Evolutionary conservation across 106 monocot genomes (phyloP).

Genomic region (Narthecium ossifragum): DNA sequence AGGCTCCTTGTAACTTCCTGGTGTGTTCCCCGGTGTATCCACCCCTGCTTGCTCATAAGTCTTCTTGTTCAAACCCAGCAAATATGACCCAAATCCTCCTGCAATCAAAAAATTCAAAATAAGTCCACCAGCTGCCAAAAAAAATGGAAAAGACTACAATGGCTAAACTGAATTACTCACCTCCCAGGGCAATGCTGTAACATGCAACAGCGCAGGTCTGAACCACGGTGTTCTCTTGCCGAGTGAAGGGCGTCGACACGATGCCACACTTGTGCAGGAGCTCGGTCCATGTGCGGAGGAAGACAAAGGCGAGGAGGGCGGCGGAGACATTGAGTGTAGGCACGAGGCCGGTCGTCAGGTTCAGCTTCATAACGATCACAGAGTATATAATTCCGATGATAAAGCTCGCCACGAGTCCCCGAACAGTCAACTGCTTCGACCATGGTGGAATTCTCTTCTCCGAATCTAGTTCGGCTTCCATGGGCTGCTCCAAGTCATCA

Average conservation of each 20-base stretch:
- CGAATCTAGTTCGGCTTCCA: background rate
- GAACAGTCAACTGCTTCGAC: constrained; percentile 41
- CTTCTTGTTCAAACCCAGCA: constrained; percentile 80
- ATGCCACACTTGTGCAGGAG: constrained; percentile 38
- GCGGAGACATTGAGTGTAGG: constrained; percentile 73
- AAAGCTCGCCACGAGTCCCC: constrained; percentile 49
- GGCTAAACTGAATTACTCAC: constrained; percentile 21
- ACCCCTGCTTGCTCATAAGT: constrained; percentile 86
- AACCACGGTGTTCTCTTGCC: constrained; percentile 70
- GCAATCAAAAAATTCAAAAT: too few species aligned
- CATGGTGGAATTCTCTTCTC: constrained; percentile 35
- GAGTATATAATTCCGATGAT: constrained; percentile 62
- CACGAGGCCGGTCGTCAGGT: constrained; percentile 66
- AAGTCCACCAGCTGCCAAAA: too few species aligned
- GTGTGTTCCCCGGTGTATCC: constrained; percentile 76
- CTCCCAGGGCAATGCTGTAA: constrained; percentile 76
- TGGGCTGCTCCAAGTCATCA: constrained; percentile 13
- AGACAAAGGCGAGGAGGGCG: constrained; percentile 64
- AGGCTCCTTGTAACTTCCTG: constrained; percentile 96
- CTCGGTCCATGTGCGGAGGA: constrained; percentile 53
- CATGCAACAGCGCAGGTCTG: constrained; percentile 82
- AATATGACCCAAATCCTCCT: constrained; percentile 96
- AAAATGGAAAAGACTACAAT: too few species aligned
- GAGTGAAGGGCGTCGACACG: constrained; percentile 43
- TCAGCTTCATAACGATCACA: constrained; percentile 77